Evolutionary conservation across 2,329 filamentous ascomycete genomes (phyloP), one percentile per base, ranked within the genome.

Genomic region (Monosporascus sp.): DNA sequence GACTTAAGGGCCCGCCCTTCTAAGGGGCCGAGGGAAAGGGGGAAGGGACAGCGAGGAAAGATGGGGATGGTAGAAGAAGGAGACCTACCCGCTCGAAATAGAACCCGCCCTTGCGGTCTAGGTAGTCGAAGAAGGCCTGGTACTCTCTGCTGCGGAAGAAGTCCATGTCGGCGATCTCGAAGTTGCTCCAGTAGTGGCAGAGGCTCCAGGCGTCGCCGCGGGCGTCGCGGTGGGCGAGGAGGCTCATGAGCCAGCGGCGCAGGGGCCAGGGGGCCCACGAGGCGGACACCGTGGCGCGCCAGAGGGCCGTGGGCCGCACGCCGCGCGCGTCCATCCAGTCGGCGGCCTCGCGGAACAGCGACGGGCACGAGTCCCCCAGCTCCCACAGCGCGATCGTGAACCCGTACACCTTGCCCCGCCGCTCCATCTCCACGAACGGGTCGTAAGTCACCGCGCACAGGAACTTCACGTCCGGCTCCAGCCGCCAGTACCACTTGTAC

Each of bases 121-220:
- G 60, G 48, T 71, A 69, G 16, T 70, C 61, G 52, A 74, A 76
- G 20, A 74, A 66, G 9, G 71, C 69, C 53, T 74, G 72, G 48
- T 77, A 77, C 38, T 63, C 64, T 45, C 57, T 62, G 6, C 67
- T 65, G 26, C 74, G 68, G 65, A 75, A 77, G 52, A 76, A 73
- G 52, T 76, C 73, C 64, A 77, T 66, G 54, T 74, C 69, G 34
- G 73, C 74, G 52, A 77, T 76, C 61, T 77, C 74, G 48, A 77
- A 77, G 55, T 77, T 77, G 56, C 72, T 75, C 74, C 74, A 77
- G 59, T 75, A 77, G 55, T 77, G 74, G 59, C 74, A 77, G 55
- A 72, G 49, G 53, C 69, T 76, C 73, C 74, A 77, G 36, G 57
- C 58, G 55, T 77, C 73, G 36, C 74, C 74, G 43, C 66, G 61